Conservation (phyloP, 305 asterid genomes). For the Fraxinus sp. region DNA sequence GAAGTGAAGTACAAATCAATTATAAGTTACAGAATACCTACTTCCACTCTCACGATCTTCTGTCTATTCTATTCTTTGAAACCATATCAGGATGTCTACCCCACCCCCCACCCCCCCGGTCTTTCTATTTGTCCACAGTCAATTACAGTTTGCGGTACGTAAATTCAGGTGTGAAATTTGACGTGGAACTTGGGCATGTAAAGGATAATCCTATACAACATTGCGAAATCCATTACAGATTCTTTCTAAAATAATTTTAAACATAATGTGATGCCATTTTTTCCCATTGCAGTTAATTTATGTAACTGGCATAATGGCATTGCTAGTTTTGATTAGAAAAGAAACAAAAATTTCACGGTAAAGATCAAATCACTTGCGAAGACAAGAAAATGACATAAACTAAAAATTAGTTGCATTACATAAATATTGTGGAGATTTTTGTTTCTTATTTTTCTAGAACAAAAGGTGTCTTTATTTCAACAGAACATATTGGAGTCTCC, state of each 20-base stretch:
- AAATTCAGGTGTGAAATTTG: neutral
- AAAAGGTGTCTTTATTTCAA: neutral
- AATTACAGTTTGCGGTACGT: neutral
- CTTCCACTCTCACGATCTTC: neutral
- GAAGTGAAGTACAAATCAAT: neutral
- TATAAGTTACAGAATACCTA: neutral
- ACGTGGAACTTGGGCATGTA: neutral
- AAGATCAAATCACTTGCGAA: conserved; percentile 3
- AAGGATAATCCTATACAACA: neutral
- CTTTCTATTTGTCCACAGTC: neutral
- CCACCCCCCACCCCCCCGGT: neutral
- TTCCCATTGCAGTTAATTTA: neutral
- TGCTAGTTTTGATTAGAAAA: neutral
- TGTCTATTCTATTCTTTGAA: conserved; percentile 9
- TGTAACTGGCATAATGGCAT: neutral
- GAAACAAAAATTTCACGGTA: neutral
- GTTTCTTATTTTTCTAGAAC: conserved; percentile 5
- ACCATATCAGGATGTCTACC: neutral
- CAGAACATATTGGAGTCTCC: neutral
- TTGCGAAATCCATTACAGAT: neutral
- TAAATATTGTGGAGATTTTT: neutral
- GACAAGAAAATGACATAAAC: neutral
- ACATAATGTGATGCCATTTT: neutral
- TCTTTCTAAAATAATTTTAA: neutral
- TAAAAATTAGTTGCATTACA: neutral